Evolutionary conservation across 352 stramenopile genomes (phyloP).

Genomic region (Achlya hypogyna): DNA sequence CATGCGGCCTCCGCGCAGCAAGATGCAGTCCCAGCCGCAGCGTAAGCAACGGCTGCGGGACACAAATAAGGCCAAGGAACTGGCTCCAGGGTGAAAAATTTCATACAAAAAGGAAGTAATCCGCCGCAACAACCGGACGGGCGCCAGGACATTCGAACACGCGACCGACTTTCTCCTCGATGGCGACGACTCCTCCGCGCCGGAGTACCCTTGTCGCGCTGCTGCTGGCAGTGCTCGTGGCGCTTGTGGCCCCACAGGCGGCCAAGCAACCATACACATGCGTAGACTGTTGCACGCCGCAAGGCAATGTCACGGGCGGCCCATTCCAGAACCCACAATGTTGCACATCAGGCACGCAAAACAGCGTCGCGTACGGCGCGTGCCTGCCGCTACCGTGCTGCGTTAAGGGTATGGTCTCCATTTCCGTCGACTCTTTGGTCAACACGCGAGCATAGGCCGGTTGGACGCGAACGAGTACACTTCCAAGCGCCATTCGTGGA

Average conservation of each 20-base stretch:
- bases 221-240: neutral
- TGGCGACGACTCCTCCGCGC: neutral
- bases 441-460: neutral
- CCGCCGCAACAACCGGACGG: neutral
- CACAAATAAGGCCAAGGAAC: neutral
- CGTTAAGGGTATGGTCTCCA: conserved; percentile 32
- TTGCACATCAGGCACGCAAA: neutral
- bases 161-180: neutral
- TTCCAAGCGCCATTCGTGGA: conserved; percentile 71
- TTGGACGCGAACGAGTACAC: conserved; percentile 31
- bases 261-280: neutral
- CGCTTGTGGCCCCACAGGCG: neutral
- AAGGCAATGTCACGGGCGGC: neutral
- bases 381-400: conserved; percentile 76
- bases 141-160: neutral
- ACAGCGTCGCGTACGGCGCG: conserved; percentile 32
- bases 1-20: neutral
- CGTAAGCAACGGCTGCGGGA: neutral
- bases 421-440: neutral
- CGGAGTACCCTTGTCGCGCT: neutral
- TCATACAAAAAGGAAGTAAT: neutral
- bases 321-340: neutral
- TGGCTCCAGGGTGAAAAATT: neutral
- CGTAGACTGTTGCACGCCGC: neutral
- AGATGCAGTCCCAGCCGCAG: no score